Conservation (phyloP, 2,329 filamentous ascomycete genomes). For the Aspergillus jensenii region DNA sequence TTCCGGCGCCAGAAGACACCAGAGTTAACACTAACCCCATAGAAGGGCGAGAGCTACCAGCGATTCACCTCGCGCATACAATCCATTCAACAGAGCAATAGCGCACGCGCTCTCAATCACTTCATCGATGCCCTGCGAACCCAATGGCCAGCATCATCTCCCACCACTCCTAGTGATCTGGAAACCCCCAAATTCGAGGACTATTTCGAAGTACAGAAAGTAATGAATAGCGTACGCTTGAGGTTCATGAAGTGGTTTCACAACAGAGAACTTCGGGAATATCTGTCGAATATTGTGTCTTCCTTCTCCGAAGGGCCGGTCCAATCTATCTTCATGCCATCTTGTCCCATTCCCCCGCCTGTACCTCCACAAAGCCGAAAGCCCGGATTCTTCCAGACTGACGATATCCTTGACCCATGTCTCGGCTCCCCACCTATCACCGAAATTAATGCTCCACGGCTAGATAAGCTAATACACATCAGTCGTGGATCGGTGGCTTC, state of each 20-base stretch:
- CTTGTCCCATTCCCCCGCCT: neutral
- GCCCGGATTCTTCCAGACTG: neutral
- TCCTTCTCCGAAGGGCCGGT: neutral
- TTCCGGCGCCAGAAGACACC: slow-evolving; percentile 4
- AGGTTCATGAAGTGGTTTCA: slow-evolving; percentile 26
- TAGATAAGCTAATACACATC: neutral
- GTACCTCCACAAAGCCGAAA: neutral
- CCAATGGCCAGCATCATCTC: slow-evolving; percentile 19
- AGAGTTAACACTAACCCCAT: slow-evolving; percentile 7
- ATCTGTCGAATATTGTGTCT: slow-evolving; percentile 15
- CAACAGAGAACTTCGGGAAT: slow-evolving; percentile 24
- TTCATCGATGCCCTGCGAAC: slow-evolving; percentile 9
- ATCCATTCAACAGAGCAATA: slow-evolving; percentile 4
- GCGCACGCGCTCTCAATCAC: neutral
- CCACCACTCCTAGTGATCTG: slow-evolving; percentile 16
- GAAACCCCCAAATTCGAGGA: slow-evolving; percentile 13
- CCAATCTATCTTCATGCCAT: slow-evolving; percentile 6
- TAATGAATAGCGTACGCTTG: slow-evolving; percentile 10
- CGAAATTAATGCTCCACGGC: neutral
- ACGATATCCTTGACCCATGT: neutral
- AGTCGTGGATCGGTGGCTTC: neutral
- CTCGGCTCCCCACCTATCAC: neutral
- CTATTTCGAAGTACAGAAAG: slow-evolving; percentile 17
- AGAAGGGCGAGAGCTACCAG: slow-evolving; percentile 1
- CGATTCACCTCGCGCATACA: slow-evolving; percentile 12